Percentiles rank a stretch among this genome's conserved stretches.
Conservation (phyloP, 345 rosid genomes). For the Acer yangbiense region DNA sequence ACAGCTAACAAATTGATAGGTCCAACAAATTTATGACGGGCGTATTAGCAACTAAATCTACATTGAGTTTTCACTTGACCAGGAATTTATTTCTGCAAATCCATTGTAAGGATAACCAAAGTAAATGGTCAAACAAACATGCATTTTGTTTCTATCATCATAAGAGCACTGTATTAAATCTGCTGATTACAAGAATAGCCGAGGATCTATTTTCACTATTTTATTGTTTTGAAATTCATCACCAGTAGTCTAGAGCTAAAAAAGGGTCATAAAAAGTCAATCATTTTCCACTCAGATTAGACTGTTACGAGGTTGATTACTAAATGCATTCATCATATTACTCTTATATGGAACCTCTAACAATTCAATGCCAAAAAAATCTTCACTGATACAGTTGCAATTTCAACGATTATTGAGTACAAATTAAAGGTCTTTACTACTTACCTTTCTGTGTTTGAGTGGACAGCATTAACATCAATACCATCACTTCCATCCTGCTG, state of each 20-base stretch:
- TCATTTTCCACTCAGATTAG: not conserved
- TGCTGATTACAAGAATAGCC: not conserved
- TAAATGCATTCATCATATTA: constrained; percentile 5
- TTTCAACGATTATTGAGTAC: not conserved
- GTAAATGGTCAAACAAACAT: not conserved
- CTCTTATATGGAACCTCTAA: constrained; percentile 4
- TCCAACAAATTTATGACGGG: not conserved
- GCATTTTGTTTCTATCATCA: not conserved
- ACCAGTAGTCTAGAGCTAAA: not conserved
- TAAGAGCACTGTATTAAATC: not conserved
- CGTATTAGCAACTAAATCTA: not conserved
- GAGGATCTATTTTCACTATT: not conserved
- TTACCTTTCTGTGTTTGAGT: constrained; percentile 76
- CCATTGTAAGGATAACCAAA: not conserved
- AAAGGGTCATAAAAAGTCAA: not conserved
- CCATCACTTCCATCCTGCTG: constrained; percentile 35
- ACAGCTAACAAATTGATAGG: not conserved
- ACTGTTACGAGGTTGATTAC: not conserved
- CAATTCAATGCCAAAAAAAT: not conserved
- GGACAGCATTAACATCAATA: constrained; percentile 48
- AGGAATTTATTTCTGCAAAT: not conserved
- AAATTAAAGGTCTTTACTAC: constrained; percentile 6
- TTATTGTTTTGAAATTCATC: not conserved
- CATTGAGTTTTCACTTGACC: not conserved
- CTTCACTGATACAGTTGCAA: constrained; percentile 5